Base-by-base conservation (phyloP, 2,329 filamentous ascomycete genomes). In the Ophiosphaerella korrae region DNA sequence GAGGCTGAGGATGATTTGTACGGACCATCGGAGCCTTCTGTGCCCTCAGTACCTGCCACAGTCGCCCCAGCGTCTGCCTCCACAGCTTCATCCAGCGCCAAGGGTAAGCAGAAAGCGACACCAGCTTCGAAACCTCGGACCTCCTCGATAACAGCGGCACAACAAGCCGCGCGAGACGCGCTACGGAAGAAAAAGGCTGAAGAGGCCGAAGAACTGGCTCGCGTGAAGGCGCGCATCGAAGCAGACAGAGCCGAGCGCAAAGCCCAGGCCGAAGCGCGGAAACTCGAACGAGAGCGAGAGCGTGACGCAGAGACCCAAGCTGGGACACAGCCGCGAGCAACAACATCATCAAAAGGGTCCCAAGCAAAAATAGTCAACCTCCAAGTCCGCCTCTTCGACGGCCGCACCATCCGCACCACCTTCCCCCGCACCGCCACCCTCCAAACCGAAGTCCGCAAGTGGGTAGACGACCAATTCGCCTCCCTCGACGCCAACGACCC, bases 351-450 rank as follows among this genome's bases (percentile, higher is more conserved):
- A 49, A 60, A 47, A 41, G 64, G 63, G 13, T 66, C 68, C 7
- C 67, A 66, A 56, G 47, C 72, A 62, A 60, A 62, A 50, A 59
- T 61, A 7, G 68, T 74, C 11, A 62, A 67, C 14, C 77, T 97
- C 1, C 90, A 94, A 64, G 84, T 96, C 14, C 84, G 92, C 7
- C 79, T 96, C 0, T 89, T 95, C 49, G 91, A 97, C 67, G 93
- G 93, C 8, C 87, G 86, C 9, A 92, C 86, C 1, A 83, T 97
- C 14, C 85, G 91, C 35, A 82, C 81, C 3, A 85, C 83, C 14
- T 96, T 97, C 71, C 77, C 84, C 9, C 84, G 85, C 18, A 76
- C 77, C 2, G 79, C 83, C 6, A 88, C 82, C 0, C 79, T 97
- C 3, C 73, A 78, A 6, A 77, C 72, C 6, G 83, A 90, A 37